phyloP scores from a whole-genome alignment of 768 basidiomycete genomes.

The Auricularia cornea region DNA sequence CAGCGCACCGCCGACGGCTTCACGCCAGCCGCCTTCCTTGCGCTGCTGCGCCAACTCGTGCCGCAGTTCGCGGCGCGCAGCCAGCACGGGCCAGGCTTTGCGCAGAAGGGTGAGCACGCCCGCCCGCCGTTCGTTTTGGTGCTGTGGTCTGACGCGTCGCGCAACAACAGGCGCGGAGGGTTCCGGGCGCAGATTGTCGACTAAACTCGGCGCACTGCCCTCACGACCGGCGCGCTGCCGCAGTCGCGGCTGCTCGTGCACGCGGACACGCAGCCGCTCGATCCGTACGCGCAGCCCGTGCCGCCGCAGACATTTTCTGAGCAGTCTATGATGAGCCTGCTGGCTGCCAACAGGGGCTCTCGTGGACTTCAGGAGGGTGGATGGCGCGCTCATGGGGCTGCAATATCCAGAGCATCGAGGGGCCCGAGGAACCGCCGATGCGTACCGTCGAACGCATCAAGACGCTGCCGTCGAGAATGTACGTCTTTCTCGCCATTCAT shows the following conservation, averaged over 20 bases:
- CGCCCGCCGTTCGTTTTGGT: not conserved
- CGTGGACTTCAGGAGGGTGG: conserved; percentile 1
- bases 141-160: not conserved
- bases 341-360: conserved; percentile 54
- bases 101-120: conserved; percentile 69
- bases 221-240: conserved; percentile 22
- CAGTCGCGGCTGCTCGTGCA: conserved; percentile 1
- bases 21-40: conserved; percentile 61
- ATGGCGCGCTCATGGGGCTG: not conserved
- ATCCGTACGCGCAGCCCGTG: too few relatives aligned
- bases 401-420: conserved; percentile 76
- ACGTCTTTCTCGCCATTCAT: too few relatives aligned
- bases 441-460: conserved; percentile 62
- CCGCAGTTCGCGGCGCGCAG: conserved; percentile 86
- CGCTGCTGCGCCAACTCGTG: conserved; percentile 57
- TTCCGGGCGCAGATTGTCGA: conserved; percentile 73
- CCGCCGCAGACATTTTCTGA: conserved; percentile 51
- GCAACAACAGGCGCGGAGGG: conserved; percentile 62
- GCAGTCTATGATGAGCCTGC: conserved; percentile 71
- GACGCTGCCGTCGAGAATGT: conserved; percentile 74
- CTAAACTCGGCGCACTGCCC: conserved; percentile 61
- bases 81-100: conserved; percentile 45
- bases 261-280: too few relatives aligned
- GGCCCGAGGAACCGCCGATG: conserved; percentile 65
- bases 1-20: conserved; percentile 64